phyloP scores from a whole-genome alignment of 805 yeast species.

The Barnettozyma salicaria region DNA sequence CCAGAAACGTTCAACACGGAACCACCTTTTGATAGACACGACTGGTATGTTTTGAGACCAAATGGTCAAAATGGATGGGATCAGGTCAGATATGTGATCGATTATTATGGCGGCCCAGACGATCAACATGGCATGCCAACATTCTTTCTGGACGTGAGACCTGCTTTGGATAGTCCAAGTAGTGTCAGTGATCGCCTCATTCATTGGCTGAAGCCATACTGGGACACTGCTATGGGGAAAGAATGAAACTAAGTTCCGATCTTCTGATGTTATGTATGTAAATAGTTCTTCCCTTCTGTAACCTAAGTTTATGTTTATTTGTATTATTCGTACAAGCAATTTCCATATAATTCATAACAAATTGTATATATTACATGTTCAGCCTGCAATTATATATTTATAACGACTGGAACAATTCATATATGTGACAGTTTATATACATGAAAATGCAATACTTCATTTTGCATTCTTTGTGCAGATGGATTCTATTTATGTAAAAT shows the following conservation, averaged over 20 bases:
- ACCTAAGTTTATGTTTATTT: not conserved
- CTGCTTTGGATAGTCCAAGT: slow-evolving; percentile 70
- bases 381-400: not conserved
- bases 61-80: slow-evolving; percentile 45
- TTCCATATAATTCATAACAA: not conserved
- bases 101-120: slow-evolving; percentile 94
- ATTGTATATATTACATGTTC: not conserved
- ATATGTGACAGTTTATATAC: not conserved
- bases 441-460: too few relatives aligned
- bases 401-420: too few relatives aligned
- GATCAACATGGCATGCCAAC: slow-evolving; percentile 87
- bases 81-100: slow-evolving; percentile 86
- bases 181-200: slow-evolving; percentile 63
- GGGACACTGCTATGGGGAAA: slow-evolving; percentile 57
- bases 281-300: not conserved
- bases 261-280: not conserved
- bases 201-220: slow-evolving; percentile 61
- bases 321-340: too few relatives aligned
- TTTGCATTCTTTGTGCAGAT: not conserved
- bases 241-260: not conserved
- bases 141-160: slow-evolving; percentile 89
- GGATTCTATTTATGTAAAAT: slow-evolving; percentile 8
- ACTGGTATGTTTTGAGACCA: slow-evolving; percentile 89
- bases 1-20: slow-evolving; percentile 68
- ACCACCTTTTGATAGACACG: slow-evolving; percentile 97